These are phyloP conservation scores for Penicillium steckii DNA, from an alignment of 495 filamentous ascomycete species.

Conservation along the genomic window DNA sequence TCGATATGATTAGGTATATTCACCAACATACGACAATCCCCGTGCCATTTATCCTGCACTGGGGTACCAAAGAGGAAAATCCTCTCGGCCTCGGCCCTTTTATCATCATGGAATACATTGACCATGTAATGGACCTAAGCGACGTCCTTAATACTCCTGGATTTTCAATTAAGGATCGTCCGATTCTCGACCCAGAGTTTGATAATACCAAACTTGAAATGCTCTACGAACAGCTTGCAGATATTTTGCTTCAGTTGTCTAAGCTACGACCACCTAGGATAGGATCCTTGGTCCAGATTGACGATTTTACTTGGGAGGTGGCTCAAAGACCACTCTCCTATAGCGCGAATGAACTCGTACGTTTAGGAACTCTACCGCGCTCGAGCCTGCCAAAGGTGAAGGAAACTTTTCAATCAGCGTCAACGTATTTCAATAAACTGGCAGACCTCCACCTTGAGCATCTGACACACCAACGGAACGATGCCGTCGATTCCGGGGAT, in stretches of 20 bases:
- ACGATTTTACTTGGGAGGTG: constrained; percentile 21
- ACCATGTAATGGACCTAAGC: constrained; percentile 29
- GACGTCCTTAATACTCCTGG: constrained; percentile 27
- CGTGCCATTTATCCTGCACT: constrained; percentile 34
- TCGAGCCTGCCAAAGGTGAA: constrained; percentile 29
- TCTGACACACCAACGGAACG: constrained; percentile 43
- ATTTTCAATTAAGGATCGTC: constrained; percentile 5
- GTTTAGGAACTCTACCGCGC: constrained; percentile 23
- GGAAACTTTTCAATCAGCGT: constrained; percentile 33
- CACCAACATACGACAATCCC: constrained; percentile 35
- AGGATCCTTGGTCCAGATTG: constrained; percentile 31
- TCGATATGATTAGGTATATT: constrained; percentile 40
- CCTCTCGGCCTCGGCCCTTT: constrained; percentile 20
- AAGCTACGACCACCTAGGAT: constrained; percentile 28
- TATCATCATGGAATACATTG: constrained; percentile 42
- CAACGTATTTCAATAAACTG: constrained; percentile 29
- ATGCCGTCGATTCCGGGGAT: constrained; percentile 19
- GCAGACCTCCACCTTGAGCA: constrained; percentile 43
- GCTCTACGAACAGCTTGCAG: constrained; percentile 34
- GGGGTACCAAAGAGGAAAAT: constrained; percentile 23
- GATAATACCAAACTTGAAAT: constrained; percentile 23
- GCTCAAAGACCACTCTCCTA: constrained; percentile 19
- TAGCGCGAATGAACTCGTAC: constrained; percentile 33
- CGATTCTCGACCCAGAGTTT: constrained; percentile 30
- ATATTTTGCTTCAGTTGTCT: constrained; percentile 35